A percentile compares a stretch with the other conserved stretches of the same genome.
phyloP scores from a whole-genome alignment of 164 flowering plant species.

The Chimonanthus salicifolius region DNA sequence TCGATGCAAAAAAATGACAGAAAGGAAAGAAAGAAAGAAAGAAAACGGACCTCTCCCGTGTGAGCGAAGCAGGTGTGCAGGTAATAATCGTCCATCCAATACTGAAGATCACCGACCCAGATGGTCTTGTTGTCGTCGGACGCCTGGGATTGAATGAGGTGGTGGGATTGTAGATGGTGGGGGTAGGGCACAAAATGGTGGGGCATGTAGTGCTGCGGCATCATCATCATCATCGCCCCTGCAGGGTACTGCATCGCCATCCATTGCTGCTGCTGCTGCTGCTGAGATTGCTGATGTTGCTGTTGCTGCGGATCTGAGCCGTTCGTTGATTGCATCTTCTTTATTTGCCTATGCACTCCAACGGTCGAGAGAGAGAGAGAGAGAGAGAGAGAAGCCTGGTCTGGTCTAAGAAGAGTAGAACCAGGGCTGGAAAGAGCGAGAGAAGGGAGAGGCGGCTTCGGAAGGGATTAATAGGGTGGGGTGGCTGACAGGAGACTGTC shows the following conservation, averaged over 20 bases:
- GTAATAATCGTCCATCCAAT: slow-evolving; percentile 94
- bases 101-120: slow-evolving; percentile 85
- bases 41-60: slow-evolving; percentile 54
- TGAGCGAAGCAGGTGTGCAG: slow-evolving; percentile 64
- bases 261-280: slow-evolving; percentile 34
- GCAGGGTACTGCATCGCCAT: slow-evolving; percentile 79
- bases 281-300: slow-evolving; percentile 16
- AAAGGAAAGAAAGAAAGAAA: no score
- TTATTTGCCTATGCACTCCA: background rate
- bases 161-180: slow-evolving; percentile 32
- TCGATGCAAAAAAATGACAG: background rate
- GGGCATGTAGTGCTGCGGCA: slow-evolving; percentile 45
- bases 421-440: slow-evolving; percentile 18
- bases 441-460: background rate
- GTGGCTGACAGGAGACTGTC: background rate
- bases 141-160: slow-evolving; percentile 26
- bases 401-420: slow-evolving; percentile 16
- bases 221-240: slow-evolving; percentile 66
- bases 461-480: slow-evolving; percentile 13
- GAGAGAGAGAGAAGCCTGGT: slow-evolving; percentile 2
- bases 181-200: slow-evolving; percentile 40
- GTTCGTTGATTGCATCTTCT: slow-evolving; percentile 40
- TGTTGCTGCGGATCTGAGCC: slow-evolving; percentile 30
- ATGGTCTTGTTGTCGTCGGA: slow-evolving; percentile 61
- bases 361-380: background rate